Conservation (phyloP, 2,329 filamentous ascomycete genomes). For the Chaetomium globosum region DNA sequence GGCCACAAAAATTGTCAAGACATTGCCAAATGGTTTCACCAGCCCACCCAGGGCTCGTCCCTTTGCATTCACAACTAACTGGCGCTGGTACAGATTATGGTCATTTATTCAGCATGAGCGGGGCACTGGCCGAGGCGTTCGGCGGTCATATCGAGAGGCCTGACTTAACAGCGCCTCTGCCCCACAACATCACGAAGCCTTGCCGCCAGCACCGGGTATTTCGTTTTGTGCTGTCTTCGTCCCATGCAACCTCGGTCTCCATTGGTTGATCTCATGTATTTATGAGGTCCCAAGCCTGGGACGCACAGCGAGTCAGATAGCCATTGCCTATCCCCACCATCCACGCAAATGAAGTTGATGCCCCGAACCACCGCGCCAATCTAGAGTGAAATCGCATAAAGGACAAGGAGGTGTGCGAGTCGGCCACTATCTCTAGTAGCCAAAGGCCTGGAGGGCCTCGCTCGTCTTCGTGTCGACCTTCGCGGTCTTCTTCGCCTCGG, state of each 20-base stretch:
- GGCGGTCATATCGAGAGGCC: constrained; percentile 27
- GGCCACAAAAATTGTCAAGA: background rate
- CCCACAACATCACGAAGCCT: constrained; percentile 33
- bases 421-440: constrained; percentile 68
- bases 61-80: constrained; percentile 29
- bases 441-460: constrained; percentile 84
- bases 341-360: constrained; percentile 55
- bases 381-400: constrained; percentile 56
- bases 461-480: constrained; percentile 83
- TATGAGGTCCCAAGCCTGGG: constrained; percentile 39
- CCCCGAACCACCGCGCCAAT: constrained; percentile 58
- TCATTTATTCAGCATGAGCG: constrained; percentile 36
- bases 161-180: constrained; percentile 29
- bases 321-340: constrained; percentile 43
- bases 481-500: constrained; percentile 90
- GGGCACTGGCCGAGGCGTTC: constrained; percentile 28
- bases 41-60: constrained; percentile 13
- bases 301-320: constrained; percentile 38
- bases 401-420: constrained; percentile 49
- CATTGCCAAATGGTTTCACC: constrained; percentile 13
- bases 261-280: constrained; percentile 41
- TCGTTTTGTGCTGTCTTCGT: constrained; percentile 36
- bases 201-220: constrained; percentile 37
- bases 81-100: constrained; percentile 29
- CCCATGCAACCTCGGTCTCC: constrained; percentile 40